Percentiles rank a stretch among this genome's conserved stretches.
phyloP scores from a whole-genome alignment of 768 basidiomycete genomes.

The Vararia minispora region DNA sequence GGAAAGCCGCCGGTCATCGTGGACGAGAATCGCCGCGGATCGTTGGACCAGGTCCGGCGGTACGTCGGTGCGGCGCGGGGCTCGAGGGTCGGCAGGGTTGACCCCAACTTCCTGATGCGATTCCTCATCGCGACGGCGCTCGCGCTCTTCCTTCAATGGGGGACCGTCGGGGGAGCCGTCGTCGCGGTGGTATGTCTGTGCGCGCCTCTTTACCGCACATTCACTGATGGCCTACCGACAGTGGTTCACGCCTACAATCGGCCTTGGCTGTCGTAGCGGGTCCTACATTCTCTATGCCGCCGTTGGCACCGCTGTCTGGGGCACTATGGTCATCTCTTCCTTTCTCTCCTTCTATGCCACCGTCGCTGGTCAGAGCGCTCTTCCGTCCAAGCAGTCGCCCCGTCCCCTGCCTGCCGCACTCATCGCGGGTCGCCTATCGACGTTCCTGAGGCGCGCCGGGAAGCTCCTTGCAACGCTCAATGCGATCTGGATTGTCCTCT shows the following conservation, averaged over 20 bases:
- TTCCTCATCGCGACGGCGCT: slow-evolving; percentile 22
- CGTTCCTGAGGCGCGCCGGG: slow-evolving; percentile 18
- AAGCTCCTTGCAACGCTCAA: slow-evolving; percentile 21
- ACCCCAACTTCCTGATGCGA: slow-evolving; percentile 15
- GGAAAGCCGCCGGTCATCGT: slow-evolving; percentile 14
- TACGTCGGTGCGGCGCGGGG: too few species aligned
- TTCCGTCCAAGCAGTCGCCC: too few species aligned
- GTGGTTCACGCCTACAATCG: slow-evolving; percentile 23
- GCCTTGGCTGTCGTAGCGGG: slow-evolving; percentile 3
- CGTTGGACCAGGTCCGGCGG: slow-evolving; percentile 15
- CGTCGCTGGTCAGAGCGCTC: too few species aligned
- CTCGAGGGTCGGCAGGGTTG: too few species aligned
- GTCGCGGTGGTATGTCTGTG: slow-evolving; percentile 19
- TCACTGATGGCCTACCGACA: too few species aligned
- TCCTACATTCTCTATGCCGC: slow-evolving; percentile 5
- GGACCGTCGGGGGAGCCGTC: slow-evolving; percentile 20
- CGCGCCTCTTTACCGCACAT: too few species aligned
- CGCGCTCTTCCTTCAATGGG: slow-evolving; percentile 23
- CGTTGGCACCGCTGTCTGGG: slow-evolving; percentile 3
- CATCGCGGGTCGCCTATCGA: slow-evolving; percentile 6
- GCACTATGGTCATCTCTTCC: background rate
- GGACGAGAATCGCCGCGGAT: slow-evolving; percentile 10
- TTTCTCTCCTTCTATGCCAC: background rate
- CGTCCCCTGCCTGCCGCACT: too few species aligned
- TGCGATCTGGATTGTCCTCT: slow-evolving; percentile 17